Percentiles rank a stretch among this genome's conserved stretches.
Evolutionary conservation across 2,329 filamentous ascomycete genomes (phyloP).

Genomic region (Aspergillus sp.): DNA sequence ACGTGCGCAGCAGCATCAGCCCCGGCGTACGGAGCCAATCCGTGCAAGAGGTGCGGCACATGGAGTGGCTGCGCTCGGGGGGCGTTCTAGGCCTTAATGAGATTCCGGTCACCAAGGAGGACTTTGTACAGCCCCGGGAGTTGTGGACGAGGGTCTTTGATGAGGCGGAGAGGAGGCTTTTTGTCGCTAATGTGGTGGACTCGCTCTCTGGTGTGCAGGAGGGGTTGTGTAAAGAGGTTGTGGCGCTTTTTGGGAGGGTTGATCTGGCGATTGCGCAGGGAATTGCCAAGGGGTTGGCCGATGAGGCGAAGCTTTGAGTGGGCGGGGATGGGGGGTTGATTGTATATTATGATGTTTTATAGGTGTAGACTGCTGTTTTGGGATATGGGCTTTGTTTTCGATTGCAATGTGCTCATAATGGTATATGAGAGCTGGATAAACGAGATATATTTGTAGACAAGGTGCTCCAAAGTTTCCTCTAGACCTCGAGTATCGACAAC

Average conservation of each 20-base stretch:
- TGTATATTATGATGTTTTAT: too few relatives aligned
- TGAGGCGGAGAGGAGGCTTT: slow-evolving; percentile 27
- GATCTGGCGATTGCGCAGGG: slow-evolving; percentile 12
- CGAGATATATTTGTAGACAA: too few relatives aligned
- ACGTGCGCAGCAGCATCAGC: slow-evolving; percentile 41
- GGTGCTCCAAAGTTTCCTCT: too few relatives aligned
- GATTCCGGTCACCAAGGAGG: slow-evolving; percentile 32
- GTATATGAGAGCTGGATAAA: too few relatives aligned
- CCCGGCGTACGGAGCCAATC: slow-evolving; percentile 23
- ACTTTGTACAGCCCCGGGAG: slow-evolving; percentile 36
- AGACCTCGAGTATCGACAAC: too few relatives aligned
- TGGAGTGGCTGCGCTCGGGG: slow-evolving; percentile 26
- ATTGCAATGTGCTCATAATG: too few relatives aligned
- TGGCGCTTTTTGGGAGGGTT: slow-evolving; percentile 29
- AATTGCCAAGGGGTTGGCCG: not conserved
- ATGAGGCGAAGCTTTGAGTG: not conserved
- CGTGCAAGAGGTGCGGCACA: slow-evolving; percentile 28
- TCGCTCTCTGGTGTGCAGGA: slow-evolving; percentile 30
- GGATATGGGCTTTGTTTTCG: too few relatives aligned
- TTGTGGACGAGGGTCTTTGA: slow-evolving; percentile 37
- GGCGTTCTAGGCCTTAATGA: slow-evolving; percentile 30
- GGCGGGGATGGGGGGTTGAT: too few relatives aligned
- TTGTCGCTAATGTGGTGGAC: slow-evolving; percentile 29
- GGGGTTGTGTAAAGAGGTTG: slow-evolving; percentile 22
- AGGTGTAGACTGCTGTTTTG: too few relatives aligned